Base-by-base conservation (phyloP, 371 early-diverging fungal species). In the Lichtheimia ramosa region DNA sequence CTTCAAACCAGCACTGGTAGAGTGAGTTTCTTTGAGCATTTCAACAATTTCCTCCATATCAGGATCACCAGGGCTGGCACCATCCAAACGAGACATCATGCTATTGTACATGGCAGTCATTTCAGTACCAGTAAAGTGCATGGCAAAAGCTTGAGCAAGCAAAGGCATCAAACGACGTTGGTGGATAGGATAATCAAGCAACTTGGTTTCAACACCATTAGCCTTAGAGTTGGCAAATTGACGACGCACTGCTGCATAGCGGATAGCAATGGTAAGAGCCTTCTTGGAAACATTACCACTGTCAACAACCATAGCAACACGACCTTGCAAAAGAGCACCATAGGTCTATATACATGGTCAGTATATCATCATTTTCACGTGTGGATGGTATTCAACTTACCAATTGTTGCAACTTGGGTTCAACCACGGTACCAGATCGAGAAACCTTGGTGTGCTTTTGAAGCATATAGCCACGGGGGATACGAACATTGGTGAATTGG, bases 401-500 rank as follows among this genome's bases (percentile, higher is more conserved):
- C 71, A 75, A 55, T 63, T 80, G 81, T 41, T 76, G 77, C 28
- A 80, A 54, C 59, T 73, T 83, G 25, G 91, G 91, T 63, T 88
- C 89, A 54, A 81, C 73, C 56, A 90, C 90, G 54, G 81, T 73
- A 58, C 91, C 92, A 3, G 82, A 77, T 24, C 92, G 86, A 43
- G 87, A 84, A 21, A 97, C 97, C 82, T 95, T 92, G 58, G 96
- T 87, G 74, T 95, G 92, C 80, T 92, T 96, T 92, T 93, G 92
- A 51, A 94, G 71, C 92, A 93, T 89, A 70, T 92, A 86, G 40
- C 84, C 79, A 42, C 92, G 79, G 41, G 92, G 92, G 50, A 93
- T 84, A 48, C 91, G 86, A 54, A 91, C 89, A 62, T 89, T 81
- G 59, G 91, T 90, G 69, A 92, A 92, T 63, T 89, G 89, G 59